Evolutionary conservation across 768 basidiomycete species (phyloP), one percentile per base, ranked within the genome.

Genomic region (Mycena olivaceomarginata): DNA sequence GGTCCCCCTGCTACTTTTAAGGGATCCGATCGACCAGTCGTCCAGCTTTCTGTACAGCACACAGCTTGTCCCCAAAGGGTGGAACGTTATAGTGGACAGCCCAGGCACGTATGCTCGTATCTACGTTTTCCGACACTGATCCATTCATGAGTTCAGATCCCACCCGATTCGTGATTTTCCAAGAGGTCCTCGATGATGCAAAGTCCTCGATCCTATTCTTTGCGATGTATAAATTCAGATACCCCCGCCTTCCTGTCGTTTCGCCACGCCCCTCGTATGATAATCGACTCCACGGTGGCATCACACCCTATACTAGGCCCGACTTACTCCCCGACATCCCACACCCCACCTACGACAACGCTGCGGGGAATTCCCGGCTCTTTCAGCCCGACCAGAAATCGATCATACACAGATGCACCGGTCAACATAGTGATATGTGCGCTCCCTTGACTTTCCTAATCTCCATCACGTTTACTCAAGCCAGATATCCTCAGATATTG

Each of bases 81-180:
- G 94, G 94, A 83, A 87, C 16, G 89, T 86, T 31, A 87, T 95
- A 70, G 88, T 90, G 68, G 85, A 88, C 76, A 89, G 90, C 69
- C 79, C 88, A 78, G 92, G 62, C 25, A 43, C 84, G 31, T 91
- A 16, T 37, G 13, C 31, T 5, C 8, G 39, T 40, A 62, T 18
- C 37, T 20, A 16, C 39, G 39, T 20, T 40, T 40, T 11, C 4
- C n/a, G 66, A 80, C 31, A 31, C 48, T 80, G 48, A 64, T 43
- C 41, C n/a, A 48, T 13, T 53, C 31, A 20, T 20, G 67, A 18
- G 31, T 43, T 31, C 60, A 95, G 94, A 95, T 83, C 93, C 93
- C 41, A 91, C 93, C 7, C 83, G 89, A 65, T 95, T 90, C 83
- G 91, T 89, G 1, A 93, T 95, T 80, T 84, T 91, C 43, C 94